Evolutionary conservation across 305 asterid genomes (phyloP).

Genomic region (Lippia alba): DNA sequence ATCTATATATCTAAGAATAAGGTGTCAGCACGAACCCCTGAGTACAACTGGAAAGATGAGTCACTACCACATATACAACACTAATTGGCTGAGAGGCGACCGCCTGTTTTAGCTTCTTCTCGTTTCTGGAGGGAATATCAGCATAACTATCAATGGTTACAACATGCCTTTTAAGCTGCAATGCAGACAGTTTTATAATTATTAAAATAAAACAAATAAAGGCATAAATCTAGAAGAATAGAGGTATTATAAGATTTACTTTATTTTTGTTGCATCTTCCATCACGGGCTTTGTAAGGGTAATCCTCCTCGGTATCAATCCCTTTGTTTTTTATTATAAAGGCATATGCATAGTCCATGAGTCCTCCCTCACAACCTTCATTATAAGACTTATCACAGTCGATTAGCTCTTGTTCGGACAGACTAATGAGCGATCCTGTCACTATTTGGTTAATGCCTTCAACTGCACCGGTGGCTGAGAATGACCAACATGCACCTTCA

Average conservation of each 20-base stretch:
- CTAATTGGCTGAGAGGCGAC: slow-evolving; percentile 91
- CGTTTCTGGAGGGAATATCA: slow-evolving; percentile 61
- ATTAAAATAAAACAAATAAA: not conserved
- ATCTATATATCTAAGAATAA: too few relatives aligned
- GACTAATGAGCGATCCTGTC: slow-evolving; percentile 82
- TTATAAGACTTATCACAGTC: slow-evolving; percentile 85
- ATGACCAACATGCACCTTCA: slow-evolving; percentile 96
- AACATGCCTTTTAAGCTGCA: slow-evolving; percentile 64
- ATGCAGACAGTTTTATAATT: slow-evolving; percentile 14
- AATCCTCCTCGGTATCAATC: slow-evolving; percentile 86
- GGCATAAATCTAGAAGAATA: not conserved
- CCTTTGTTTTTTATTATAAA: slow-evolving; percentile 80
- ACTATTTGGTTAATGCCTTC: slow-evolving; percentile 89
- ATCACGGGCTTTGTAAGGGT: slow-evolving; percentile 66
- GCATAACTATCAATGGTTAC: slow-evolving; percentile 85
- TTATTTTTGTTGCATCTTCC: slow-evolving; percentile 63
- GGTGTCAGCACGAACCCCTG: slow-evolving; percentile 52
- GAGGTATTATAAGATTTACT: slow-evolving; percentile 42
- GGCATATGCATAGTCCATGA: slow-evolving; percentile 81
- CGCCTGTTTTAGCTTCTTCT: slow-evolving; percentile 68
- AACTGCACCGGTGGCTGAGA: slow-evolving; percentile 93
- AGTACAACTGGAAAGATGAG: slow-evolving; percentile 72
- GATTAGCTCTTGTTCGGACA: slow-evolving; percentile 91
- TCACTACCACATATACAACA: slow-evolving; percentile 89
- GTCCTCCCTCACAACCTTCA: slow-evolving; percentile 88